phyloP scores from a whole-genome alignment of 2,329 filamentous ascomycete species.

The Pezicula rhizophila region DNA sequence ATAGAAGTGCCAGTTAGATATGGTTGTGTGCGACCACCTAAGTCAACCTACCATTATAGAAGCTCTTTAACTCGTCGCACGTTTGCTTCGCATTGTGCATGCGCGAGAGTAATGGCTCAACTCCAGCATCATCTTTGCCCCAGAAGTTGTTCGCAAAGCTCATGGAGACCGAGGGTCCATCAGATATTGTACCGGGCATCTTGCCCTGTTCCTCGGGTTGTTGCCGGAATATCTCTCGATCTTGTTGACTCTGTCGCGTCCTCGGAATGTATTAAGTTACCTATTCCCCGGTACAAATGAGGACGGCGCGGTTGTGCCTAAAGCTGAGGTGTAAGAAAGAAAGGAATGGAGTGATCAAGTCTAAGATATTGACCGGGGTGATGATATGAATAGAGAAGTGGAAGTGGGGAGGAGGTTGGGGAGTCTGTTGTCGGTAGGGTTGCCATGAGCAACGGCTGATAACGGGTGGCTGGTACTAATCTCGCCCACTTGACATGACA shows the following conservation, averaged over 20 bases:
- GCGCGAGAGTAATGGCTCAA: slow-evolving; percentile 82
- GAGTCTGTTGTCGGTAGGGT: too few relatives aligned
- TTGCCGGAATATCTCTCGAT: slow-evolving; percentile 4
- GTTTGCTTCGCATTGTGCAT: slow-evolving; percentile 94
- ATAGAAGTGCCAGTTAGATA: slow-evolving; percentile 7
- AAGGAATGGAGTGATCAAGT: too few relatives aligned
- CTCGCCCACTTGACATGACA: too few relatives aligned
- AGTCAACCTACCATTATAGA: slow-evolving; percentile 66
- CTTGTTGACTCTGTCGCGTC: background rate
- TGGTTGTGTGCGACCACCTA: slow-evolving; percentile 1
- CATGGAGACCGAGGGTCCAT: slow-evolving; percentile 30
- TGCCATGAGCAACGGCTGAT: too few relatives aligned
- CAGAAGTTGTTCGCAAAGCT: slow-evolving; percentile 95
- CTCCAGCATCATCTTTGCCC: slow-evolving; percentile 97
- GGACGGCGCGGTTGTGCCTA: too few relatives aligned
- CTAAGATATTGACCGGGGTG: too few relatives aligned
- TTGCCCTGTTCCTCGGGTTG: slow-evolving; percentile 7
- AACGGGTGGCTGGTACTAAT: too few relatives aligned
- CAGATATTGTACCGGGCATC: slow-evolving; percentile 27
- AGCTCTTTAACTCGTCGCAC: slow-evolving; percentile 85
- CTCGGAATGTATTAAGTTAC: background rate
- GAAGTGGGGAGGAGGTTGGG: too few relatives aligned
- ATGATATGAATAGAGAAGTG: too few relatives aligned
- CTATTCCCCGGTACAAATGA: background rate
- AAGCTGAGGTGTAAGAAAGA: too few relatives aligned